A percentile compares a stretch with the other conserved stretches of the same genome.
Conservation (phyloP, 148 eudicot genomes). For the Chenopodium album region DNA sequence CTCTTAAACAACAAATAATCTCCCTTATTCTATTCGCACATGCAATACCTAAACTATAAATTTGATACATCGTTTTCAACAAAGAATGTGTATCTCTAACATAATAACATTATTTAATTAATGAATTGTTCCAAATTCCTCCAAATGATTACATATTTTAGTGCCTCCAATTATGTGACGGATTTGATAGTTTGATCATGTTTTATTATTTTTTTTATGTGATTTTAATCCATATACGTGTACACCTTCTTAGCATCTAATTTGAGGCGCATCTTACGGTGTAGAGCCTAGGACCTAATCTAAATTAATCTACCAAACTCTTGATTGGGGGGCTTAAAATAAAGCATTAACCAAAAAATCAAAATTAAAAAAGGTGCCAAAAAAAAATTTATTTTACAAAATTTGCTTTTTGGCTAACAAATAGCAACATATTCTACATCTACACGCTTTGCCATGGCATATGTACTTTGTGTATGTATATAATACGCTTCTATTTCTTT, state of each 20-base stretch:
- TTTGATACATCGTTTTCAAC: conserved; percentile 14
- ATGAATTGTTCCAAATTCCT: conserved; percentile 5
- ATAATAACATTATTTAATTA: neutral
- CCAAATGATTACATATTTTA: conserved; percentile 18
- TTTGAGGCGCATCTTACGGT: conserved; percentile 24
- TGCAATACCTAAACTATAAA: neutral
- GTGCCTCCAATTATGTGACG: conserved; percentile 7
- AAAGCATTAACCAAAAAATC: neutral
- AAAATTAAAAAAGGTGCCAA: no score
- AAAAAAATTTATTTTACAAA: neutral
- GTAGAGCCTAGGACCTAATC: conserved; percentile 24
- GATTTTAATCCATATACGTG: conserved; percentile 27
- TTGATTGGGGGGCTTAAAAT: conserved; percentile 24
- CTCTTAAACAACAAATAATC: neutral
- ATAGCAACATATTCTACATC: conserved; percentile 11
- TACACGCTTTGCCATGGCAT: conserved; percentile 32
- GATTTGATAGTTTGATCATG: conserved; percentile 25
- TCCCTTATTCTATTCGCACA: neutral
- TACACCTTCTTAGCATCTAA: conserved; percentile 18
- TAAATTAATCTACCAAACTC: conserved; percentile 15
- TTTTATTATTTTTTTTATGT: neutral
- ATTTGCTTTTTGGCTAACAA: neutral
- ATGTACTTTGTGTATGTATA: conserved; percentile 3
- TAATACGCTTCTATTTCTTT: neutral
- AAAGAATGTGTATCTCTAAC: conserved; percentile 16